Base-by-base conservation (phyloP, 148 eudicot genomes). In the Amaranthus hypochondriacus region DNA sequence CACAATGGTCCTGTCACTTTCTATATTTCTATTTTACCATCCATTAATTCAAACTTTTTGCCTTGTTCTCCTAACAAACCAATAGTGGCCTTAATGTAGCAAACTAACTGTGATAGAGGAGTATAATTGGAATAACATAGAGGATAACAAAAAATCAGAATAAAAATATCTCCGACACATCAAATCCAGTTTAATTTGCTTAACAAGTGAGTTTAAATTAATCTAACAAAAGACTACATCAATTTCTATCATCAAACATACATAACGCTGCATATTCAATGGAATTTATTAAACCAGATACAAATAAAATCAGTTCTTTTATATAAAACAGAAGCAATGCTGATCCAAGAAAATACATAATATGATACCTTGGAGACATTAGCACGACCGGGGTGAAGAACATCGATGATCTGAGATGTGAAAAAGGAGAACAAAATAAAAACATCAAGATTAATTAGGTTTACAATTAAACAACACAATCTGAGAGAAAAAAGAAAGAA, bases 351-450 rank as follows among this genome's bases (percentile, higher is more conserved):
- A 51, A 21, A 59, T 28, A 28, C 39, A 28, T 28, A 49, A 21
- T 47, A 53, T 5, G 6, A 70, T 66, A 91, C 97, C 97, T 91
- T 91, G 60, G 94, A 89, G 13, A 91, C 94, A 71, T 91, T 91
- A 8, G 97, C 78, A 56, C 92, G 85, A 39, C 97, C 97, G 9
- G 97, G 97, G 76, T 91, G 97, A 62, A 91, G 88, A 71, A 91
- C 97, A 76, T 91, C 97, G 73, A 91, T 86, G 76, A 91, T 72
- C 96, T 90, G 79, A 48, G 66, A 71, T 55, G 14, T 10, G 60
- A 58, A 3, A 44, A 21, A 58, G 15, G n/a, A 9, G 11, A 18
- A 46, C 39, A 43, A 14, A 61, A 61, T 8, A 8, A 62, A 68
- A 53, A 54, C 4, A 52, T 21, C 50, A 56, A 50, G 1, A 6